phyloP scores from a whole-genome alignment of 1,284 basidiomycete species.

The Trichosporon ovoides region DNA sequence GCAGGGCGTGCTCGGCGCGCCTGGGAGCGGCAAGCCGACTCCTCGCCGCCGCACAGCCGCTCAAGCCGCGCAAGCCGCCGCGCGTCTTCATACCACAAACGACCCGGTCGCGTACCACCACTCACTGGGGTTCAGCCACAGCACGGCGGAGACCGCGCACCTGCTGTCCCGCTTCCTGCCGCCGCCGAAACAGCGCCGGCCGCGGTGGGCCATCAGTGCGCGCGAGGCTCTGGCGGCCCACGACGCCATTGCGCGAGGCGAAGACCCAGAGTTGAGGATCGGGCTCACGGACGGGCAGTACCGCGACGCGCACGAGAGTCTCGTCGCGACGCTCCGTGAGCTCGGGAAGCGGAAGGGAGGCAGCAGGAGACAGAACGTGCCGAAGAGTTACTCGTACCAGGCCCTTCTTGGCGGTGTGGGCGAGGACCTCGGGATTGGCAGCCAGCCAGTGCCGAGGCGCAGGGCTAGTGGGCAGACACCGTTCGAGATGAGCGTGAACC shows the following conservation, averaged over 20 bases:
- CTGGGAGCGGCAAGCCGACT: no score
- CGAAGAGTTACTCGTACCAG: slow-evolving; percentile 9
- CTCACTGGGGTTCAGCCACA: slow-evolving; percentile 31
- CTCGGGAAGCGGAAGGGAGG: slow-evolving; percentile 16
- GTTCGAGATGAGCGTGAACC: slow-evolving; percentile 39
- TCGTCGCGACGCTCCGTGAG: slow-evolving; percentile 32
- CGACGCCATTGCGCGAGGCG: slow-evolving; percentile 14
- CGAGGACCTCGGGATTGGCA: slow-evolving; percentile 2
- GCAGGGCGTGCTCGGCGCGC: slow-evolving; percentile 17
- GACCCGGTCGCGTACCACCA: slow-evolving; percentile 41
- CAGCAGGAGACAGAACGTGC: neutral
- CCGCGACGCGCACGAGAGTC: slow-evolving; percentile 38
- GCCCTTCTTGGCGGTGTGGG: slow-evolving; percentile 6
- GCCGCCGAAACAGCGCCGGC: slow-evolving; percentile 19
- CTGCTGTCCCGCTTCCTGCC: slow-evolving; percentile 42
- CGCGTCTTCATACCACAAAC: slow-evolving; percentile 31
- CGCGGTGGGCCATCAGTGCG: slow-evolving; percentile 25
- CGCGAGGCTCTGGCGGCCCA: slow-evolving; percentile 16
- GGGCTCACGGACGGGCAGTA: slow-evolving; percentile 42
- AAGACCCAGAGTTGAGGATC: slow-evolving; percentile 21
- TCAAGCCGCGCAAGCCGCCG: slow-evolving; percentile 28
- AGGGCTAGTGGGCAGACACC: slow-evolving; percentile 29
- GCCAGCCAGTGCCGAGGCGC: neutral
- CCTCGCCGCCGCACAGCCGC: slow-evolving; percentile 28
- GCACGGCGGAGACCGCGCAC: slow-evolving; percentile 36